Conservation (phyloP, 345 rosid genomes). For the Mercurialis annua region DNA sequence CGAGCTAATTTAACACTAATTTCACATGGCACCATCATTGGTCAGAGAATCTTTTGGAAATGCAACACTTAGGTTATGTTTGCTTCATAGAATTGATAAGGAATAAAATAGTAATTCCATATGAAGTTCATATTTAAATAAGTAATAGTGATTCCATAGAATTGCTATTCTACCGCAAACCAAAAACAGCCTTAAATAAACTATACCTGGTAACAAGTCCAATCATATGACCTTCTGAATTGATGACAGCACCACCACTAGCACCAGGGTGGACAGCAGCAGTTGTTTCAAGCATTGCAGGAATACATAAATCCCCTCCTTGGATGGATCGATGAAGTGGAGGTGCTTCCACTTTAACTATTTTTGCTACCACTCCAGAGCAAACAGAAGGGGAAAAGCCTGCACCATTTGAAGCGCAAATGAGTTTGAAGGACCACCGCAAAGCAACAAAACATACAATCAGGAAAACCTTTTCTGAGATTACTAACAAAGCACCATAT, state of each 20-base stretch:
- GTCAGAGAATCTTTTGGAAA: too few species aligned
- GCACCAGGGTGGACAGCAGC: slow-evolving; percentile 97
- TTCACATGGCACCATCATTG: too few species aligned
- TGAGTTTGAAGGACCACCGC: background rate
- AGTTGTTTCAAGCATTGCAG: slow-evolving; percentile 94
- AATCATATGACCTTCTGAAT: slow-evolving; percentile 70
- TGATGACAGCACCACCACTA: slow-evolving; percentile 91
- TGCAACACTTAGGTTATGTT: too few species aligned
- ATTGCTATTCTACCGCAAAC: too few species aligned
- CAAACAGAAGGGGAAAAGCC: slow-evolving; percentile 78
- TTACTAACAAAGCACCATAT: too few species aligned
- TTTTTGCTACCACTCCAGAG: slow-evolving; percentile 78
- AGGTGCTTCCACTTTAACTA: slow-evolving; percentile 53
- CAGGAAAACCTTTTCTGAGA: too few species aligned
- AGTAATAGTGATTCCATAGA: too few species aligned
- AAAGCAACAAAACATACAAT: background rate
- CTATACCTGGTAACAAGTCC: slow-evolving; percentile 87
- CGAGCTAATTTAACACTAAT: too few species aligned
- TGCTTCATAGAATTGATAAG: too few species aligned
- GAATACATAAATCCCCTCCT: slow-evolving; percentile 34
- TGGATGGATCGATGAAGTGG: slow-evolving; percentile 26
- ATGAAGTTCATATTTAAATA: too few species aligned
- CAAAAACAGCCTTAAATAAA: too few species aligned
- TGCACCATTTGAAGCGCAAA: slow-evolving; percentile 25
- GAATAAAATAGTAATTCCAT: too few species aligned